These are phyloP conservation scores for Sphagnum contortum DNA, from an alignment of 225 moss, liverwort and hornwort genomes.

Conservation along the genomic window DNA sequence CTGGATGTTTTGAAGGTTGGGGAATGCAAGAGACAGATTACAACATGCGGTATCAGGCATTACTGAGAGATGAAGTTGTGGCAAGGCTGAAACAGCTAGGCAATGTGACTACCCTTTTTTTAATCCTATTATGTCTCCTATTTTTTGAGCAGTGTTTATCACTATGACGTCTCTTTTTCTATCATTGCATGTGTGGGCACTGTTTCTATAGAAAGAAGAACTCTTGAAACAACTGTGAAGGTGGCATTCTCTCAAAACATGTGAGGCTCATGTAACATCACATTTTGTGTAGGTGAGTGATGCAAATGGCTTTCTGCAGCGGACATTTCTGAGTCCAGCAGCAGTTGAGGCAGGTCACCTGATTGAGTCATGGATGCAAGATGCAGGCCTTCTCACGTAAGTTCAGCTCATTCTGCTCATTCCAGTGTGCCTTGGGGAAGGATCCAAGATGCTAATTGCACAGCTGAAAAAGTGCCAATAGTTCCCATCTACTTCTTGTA, in stretches of 20 bases:
- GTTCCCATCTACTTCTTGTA: neutral
- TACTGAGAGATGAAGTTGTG: constrained; percentile 69
- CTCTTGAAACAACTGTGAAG: too few species aligned
- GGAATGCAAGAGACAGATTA: constrained; percentile 21
- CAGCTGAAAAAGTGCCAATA: neutral
- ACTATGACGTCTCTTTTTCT: neutral
- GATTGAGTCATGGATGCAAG: constrained; percentile 80
- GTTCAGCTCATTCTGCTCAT: neutral
- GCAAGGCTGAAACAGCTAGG: constrained; percentile 67
- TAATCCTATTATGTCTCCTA: neutral
- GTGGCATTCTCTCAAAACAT: too few species aligned
- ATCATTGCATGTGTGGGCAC: neutral
- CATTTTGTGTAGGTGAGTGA: constrained; percentile 63
- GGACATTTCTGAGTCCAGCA: constrained; percentile 84
- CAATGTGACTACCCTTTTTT: constrained; percentile 33
- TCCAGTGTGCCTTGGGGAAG: neutral
- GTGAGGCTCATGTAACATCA: too few species aligned
- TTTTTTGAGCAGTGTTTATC: neutral
- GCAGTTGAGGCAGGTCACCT: constrained; percentile 61
- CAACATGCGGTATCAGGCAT: constrained; percentile 29
- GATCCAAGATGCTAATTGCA: neutral
- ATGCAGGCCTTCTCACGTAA: constrained; percentile 90
- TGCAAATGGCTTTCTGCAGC: constrained; percentile 43
- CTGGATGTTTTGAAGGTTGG: constrained; percentile 29
- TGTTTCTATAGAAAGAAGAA: neutral